Evolutionary conservation across 2,329 filamentous ascomycete species (phyloP), one percentile per base, ranked within the genome.

Genomic region (Neofusicoccum kwambonambiense): DNA sequence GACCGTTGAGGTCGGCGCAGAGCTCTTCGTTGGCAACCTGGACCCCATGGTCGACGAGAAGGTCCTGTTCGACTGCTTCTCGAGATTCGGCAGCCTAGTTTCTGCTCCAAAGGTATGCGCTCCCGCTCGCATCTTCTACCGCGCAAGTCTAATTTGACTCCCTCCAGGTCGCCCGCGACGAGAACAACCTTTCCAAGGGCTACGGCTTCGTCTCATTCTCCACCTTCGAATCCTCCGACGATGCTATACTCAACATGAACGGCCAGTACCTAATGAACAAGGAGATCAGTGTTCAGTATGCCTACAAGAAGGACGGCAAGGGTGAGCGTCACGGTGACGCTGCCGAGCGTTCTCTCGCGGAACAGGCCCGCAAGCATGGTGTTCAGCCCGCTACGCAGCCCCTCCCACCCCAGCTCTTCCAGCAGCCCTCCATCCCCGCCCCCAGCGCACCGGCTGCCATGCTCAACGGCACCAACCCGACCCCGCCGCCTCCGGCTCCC

Each of bases 251-350:
- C 69, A 95, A 94, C 76, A 93, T 99, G 90, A 91, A 97, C 76
- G 92, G 92, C 60, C 93, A 98, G 80, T 98, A 95, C 78, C 87
- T 99, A 67, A 93, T 96, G 84, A 97, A 95, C 83, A 97, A 97
- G 81, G 91, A 97, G 78, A 90, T 98, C 71, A 91, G 90, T 2
- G 95, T 99, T 50, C 94, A 98, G 79, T 99, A 98, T 78, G 95
- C 95, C 44, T 98, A 97, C 86, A 99, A 99, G 84, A 98, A 98
- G 80, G 95, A 99, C 74, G 95, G 95, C 70, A 97, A 97, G 81
- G 94, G 94, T 71, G 94, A 98, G 80, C 85, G 95, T 65, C 95
- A 99, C 75, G 95, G 95, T 72, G 95, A 99, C 76, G 87, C 93
- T 71, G 95, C 95, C 35, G 95, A 99, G 80, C 86, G 95, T 73